phyloP scores from a whole-genome alignment of 345 rosid species.

The Eucalyptus curtisii region DNA sequence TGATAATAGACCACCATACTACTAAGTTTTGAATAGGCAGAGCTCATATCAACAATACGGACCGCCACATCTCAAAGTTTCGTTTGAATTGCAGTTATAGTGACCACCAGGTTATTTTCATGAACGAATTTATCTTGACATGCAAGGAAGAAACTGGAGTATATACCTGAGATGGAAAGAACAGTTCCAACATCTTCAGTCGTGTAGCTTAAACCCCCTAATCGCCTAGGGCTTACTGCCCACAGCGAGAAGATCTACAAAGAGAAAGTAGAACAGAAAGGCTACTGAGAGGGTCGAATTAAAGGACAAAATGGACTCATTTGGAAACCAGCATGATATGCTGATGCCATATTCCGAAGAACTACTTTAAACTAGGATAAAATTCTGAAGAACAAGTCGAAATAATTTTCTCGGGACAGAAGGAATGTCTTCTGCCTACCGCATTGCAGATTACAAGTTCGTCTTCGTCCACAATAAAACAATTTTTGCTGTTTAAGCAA shows the following conservation, averaged over 20 bases:
- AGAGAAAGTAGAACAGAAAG: neutral
- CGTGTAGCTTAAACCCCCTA: slow-evolving; percentile 68
- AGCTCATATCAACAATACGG: neutral
- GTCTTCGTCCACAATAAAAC: neutral
- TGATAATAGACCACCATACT: neutral
- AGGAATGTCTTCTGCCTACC: neutral
- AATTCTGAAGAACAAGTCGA: neutral
- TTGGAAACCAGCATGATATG: neutral
- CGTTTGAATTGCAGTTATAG: neutral
- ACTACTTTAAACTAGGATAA: neutral
- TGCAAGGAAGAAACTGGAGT: neutral
- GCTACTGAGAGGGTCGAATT: neutral
- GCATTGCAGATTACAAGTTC: neutral
- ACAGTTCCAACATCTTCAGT: slow-evolving; percentile 57
- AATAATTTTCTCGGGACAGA: neutral
- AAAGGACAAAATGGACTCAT: neutral
- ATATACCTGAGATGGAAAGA: slow-evolving; percentile 71
- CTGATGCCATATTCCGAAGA: neutral
- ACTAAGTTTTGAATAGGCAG: neutral
- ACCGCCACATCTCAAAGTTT: neutral
- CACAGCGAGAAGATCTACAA: slow-evolving; percentile 71
- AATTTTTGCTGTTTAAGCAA: neutral
- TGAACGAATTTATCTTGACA: neutral
- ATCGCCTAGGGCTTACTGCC: slow-evolving; percentile 71
- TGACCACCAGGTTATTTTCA: neutral